Evolutionary conservation across 257 asterid genomes (phyloP), one percentile per base, ranked within the genome.

Genomic region (Solanum sejunctum): DNA sequence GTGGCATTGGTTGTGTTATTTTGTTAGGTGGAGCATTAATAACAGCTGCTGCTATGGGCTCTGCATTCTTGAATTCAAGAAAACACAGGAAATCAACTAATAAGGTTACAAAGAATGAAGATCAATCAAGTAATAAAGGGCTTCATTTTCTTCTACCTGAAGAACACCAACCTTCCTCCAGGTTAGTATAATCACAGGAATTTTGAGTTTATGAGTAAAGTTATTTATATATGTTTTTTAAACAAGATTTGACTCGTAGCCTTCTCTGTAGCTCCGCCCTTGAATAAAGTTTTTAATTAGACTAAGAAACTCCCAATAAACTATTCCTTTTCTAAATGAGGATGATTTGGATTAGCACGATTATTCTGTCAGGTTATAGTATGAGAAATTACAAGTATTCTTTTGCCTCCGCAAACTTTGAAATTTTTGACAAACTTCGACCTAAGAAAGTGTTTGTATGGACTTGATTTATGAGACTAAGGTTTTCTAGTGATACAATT

Each of bases 11-110:
- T 61, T 72, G 88, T 54, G 86, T 94, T 67, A 60, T 93, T 83
- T 84, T 93, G 85, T 83, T 94, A 58, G 93, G 95, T 26, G 97
- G 97, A 36, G 98, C 90, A 47, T 89, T 92, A 91, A 94, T 93
- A 39, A 87, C 94, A 60, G 95, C 94, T 51, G 93, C 94, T 51
- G 93, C 94, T 47, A 51, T 92, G 36, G 89, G 90, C 3, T 88
- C 91, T 0, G 90, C 87, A 21, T 73, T 73, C 12, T 73, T 73
- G 0, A 66, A 88, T 86, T 80, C 88, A 70, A 85, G 57, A 55
- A 88, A 85, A 75, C 23, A 84, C 55, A 69, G 85, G 87, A 90
- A 90, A 84, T 85, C 93, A 71, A 78, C 64, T 64, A 63, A 86
- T 81, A 86, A 45, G 10, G 15, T n/a, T 45, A 45, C 57, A n/a